Percentiles rank a stretch among this genome's conserved stretches.
phyloP scores from a whole-genome alignment of 1,284 basidiomycete genomes.

The Ganoderma meredithae region DNA sequence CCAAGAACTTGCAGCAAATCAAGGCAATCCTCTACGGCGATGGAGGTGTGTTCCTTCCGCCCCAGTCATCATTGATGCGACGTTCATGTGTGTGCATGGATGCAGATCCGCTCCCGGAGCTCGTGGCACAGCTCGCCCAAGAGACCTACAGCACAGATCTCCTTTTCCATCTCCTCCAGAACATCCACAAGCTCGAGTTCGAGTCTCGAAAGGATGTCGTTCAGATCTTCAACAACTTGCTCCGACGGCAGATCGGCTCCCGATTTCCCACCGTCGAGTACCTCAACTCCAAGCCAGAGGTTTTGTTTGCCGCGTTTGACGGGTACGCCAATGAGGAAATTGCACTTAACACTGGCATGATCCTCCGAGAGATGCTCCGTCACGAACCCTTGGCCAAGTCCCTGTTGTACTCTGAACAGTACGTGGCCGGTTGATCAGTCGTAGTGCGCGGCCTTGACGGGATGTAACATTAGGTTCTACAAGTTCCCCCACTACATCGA shows the following conservation, averaged over 20 bases:
- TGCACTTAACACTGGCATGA: constrained; percentile 98
- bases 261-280: constrained; percentile 97
- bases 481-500: constrained; percentile 97
- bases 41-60: constrained; percentile 61
- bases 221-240: constrained; percentile 96
- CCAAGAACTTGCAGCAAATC: constrained; percentile 89
- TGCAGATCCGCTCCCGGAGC: constrained; percentile 82
- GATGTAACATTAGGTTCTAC: constrained; percentile 79
- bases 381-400: constrained; percentile 94
- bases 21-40: constrained; percentile 90
- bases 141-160: constrained; percentile 95
- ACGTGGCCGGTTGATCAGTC: constrained; percentile 44
- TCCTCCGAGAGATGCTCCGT: constrained; percentile 95
- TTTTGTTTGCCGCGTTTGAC: constrained; percentile 88
- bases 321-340: constrained; percentile 96
- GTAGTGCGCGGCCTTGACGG: background rate
- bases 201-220: constrained; percentile 97
- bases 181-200: constrained; percentile 92
- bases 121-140: constrained; percentile 92
- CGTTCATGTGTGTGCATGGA: constrained; percentile 15
- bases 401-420: constrained; percentile 93
- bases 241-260: constrained; percentile 93
- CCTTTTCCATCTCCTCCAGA: constrained; percentile 81
- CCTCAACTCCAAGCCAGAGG: constrained; percentile 83
- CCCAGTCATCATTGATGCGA: constrained; percentile 20